Percentiles rank a stretch among this genome's conserved stretches.
phyloP scores from a whole-genome alignment of 164 flowering plant species.

The Vitis rotundifolia region DNA sequence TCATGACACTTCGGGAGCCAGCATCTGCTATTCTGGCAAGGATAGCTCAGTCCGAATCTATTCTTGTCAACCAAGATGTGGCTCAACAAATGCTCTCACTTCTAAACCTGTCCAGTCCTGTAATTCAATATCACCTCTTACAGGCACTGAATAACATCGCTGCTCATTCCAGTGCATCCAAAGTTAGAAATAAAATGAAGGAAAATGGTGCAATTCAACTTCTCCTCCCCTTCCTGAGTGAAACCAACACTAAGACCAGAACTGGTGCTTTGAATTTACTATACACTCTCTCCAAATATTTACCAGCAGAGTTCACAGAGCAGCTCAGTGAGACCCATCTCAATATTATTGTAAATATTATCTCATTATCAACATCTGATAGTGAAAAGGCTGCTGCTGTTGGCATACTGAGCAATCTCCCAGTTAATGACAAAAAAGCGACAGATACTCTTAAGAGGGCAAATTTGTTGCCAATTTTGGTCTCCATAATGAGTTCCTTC shows the following conservation, averaged over 20 bases:
- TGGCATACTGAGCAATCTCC: constrained; percentile 69
- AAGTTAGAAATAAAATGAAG: constrained; percentile 62
- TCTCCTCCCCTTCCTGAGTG: constrained; percentile 63
- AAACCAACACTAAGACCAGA: constrained; percentile 43
- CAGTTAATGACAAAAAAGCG: constrained; percentile 51
- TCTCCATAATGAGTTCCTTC: constrained; percentile 38
- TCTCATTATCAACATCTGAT: constrained; percentile 43
- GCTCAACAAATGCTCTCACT: constrained; percentile 86
- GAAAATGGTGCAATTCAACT: constrained; percentile 74
- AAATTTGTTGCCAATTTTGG: constrained; percentile 50
- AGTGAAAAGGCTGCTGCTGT: constrained; percentile 67
- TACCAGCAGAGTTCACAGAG: constrained; percentile 47
- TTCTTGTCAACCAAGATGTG: constrained; percentile 59
- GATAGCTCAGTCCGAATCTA: constrained; percentile 64
- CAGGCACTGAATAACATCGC: constrained; percentile 67
- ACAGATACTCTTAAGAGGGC: constrained; percentile 55
- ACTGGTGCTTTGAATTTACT: constrained; percentile 54
- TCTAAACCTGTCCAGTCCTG: constrained; percentile 63
- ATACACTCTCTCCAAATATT: constrained; percentile 56
- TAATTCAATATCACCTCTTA: constrained; percentile 61
- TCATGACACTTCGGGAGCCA: constrained; percentile 90
- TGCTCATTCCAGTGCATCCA: constrained; percentile 56
- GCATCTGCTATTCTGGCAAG: constrained; percentile 84
- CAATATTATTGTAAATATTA: constrained; percentile 34
- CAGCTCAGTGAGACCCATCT: constrained; percentile 53